Evolutionary conservation across 805 yeast species (phyloP).

Genomic region (Candida montana): DNA sequence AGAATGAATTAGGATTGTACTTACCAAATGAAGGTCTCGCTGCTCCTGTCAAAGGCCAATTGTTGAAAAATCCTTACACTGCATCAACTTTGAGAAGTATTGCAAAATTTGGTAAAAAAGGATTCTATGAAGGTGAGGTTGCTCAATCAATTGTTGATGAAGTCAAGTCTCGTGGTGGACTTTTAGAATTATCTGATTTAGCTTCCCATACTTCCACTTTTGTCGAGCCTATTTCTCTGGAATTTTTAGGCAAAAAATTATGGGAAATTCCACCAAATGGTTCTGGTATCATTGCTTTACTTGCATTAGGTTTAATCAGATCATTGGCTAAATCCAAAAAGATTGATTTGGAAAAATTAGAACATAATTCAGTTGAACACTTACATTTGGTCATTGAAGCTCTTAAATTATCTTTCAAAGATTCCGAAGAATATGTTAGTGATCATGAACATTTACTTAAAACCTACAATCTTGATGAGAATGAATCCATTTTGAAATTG

Average conservation of each 20-base stretch:
- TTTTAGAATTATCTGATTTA: slow-evolving; percentile 52
- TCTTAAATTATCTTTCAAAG: slow-evolving; percentile 68
- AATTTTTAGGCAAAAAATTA: slow-evolving; percentile 47
- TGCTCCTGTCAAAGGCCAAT: slow-evolving; percentile 56
- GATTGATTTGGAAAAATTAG: slow-evolving; percentile 35
- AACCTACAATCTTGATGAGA: slow-evolving; percentile 28
- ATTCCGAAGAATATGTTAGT: slow-evolving; percentile 67
- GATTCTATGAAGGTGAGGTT: slow-evolving; percentile 65
- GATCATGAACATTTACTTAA: slow-evolving; percentile 45
- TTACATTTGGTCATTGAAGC: slow-evolving; percentile 65
- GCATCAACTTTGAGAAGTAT: slow-evolving; percentile 50
- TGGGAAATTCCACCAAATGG: slow-evolving; percentile 89
- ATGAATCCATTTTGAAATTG: slow-evolving; percentile 34
- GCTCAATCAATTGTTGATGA: slow-evolving; percentile 60
- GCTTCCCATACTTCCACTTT: slow-evolving; percentile 51
- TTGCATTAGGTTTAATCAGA: slow-evolving; percentile 62
- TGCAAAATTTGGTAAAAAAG: slow-evolving; percentile 54
- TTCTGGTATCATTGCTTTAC: slow-evolving; percentile 70
- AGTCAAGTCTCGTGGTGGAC: slow-evolving; percentile 49
- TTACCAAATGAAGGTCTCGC: slow-evolving; percentile 32
- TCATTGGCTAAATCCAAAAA: slow-evolving; percentile 44
- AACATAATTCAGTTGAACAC: slow-evolving; percentile 68
- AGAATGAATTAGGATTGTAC: slow-evolving; percentile 28
- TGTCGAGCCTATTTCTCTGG: slow-evolving; percentile 57
- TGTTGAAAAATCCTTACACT: slow-evolving; percentile 44